A percentile compares a stretch with the other conserved stretches of the same genome.
phyloP scores from a whole-genome alignment of 1,139 yeast species.

The Saccharomycopsis phalli region DNA sequence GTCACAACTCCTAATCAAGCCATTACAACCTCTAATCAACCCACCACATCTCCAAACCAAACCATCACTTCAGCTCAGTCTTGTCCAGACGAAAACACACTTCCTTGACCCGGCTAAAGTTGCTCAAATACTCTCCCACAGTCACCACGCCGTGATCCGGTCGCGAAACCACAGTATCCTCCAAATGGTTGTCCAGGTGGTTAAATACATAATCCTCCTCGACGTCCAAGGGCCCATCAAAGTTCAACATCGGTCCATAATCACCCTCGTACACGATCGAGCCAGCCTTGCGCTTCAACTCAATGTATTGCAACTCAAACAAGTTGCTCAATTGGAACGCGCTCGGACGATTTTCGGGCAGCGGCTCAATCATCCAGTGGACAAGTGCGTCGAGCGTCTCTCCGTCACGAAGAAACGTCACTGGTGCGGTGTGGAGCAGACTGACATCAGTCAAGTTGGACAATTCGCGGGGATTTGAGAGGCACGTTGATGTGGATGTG shows the following conservation, averaged over 20 bases:
- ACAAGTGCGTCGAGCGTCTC: conserved; percentile 73
- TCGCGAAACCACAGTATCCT: too few relatives aligned
- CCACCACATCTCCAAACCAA: too few relatives aligned
- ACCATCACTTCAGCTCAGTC: too few relatives aligned
- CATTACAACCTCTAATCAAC: too few relatives aligned
- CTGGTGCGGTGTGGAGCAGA: conserved; percentile 1
- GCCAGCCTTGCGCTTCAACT: conserved; percentile 79
- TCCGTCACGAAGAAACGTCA: conserved; percentile 61
- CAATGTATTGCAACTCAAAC: conserved; percentile 72
- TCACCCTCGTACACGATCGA: conserved; percentile 96
- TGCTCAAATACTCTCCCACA: conserved; percentile 10
- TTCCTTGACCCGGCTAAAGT: conserved; percentile 10
- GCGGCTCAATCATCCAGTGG: conserved; percentile 82
- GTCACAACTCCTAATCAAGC: too few relatives aligned
- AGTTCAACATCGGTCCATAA: conserved; percentile 67
- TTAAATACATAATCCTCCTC: conserved; percentile 13
- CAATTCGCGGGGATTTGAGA: conserved; percentile 2
- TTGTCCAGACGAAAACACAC: too few relatives aligned
- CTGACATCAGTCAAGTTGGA: conserved; percentile 12
- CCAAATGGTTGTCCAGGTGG: conserved; percentile 2
- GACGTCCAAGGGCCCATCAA: conserved; percentile 16
- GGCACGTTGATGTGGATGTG: conserved; percentile 3
- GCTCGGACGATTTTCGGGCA: conserved; percentile 74
- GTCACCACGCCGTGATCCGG: conserved; percentile 2
- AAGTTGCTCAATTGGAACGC: conserved; percentile 60